phyloP scores from a whole-genome alignment of 306 rosid species.

The Cucurbita ficifolia region DNA sequence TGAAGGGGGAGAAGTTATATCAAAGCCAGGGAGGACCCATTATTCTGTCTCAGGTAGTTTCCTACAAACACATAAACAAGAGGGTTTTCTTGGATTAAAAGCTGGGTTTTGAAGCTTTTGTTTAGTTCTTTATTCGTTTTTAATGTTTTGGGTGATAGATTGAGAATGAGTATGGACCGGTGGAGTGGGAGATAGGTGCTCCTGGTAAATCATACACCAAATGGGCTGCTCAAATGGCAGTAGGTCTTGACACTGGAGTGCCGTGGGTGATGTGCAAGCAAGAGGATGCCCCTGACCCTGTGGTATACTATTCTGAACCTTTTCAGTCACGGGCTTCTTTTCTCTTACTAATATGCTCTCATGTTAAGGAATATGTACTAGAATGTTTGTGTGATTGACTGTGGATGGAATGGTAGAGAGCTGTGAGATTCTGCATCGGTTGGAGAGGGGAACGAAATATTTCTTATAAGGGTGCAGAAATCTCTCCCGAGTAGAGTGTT shows the following conservation, averaged over 20 bases:
- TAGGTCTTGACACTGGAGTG: constrained; percentile 66
- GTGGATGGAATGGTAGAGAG: neutral
- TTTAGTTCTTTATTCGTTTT: neutral
- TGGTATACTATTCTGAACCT: constrained; percentile 27
- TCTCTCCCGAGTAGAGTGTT: no score
- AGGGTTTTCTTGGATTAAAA: constrained; percentile 7
- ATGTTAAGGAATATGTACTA: neutral
- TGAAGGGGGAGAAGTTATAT: constrained; percentile 76
- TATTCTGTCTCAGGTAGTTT: constrained; percentile 64
- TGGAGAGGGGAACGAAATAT: no score
- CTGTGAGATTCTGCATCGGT: no score
- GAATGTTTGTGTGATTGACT: neutral
- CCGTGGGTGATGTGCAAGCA: constrained; percentile 99
- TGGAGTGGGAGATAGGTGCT: constrained; percentile 77
- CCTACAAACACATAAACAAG: neutral
- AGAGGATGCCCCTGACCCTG: constrained; percentile 90
- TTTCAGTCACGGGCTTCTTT: neutral
- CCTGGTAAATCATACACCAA: constrained; percentile 76
- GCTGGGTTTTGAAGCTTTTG: neutral
- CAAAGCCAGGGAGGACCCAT: constrained; percentile 93
- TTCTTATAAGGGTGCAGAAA: no score
- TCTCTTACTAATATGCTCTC: neutral
- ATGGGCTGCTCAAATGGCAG: constrained; percentile 96
- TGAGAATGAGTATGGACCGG: constrained; percentile 87
- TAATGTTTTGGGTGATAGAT: constrained; percentile 35